Base-by-base conservation (phyloP, 257 asterid species). In the Jasminum sambac region DNA sequence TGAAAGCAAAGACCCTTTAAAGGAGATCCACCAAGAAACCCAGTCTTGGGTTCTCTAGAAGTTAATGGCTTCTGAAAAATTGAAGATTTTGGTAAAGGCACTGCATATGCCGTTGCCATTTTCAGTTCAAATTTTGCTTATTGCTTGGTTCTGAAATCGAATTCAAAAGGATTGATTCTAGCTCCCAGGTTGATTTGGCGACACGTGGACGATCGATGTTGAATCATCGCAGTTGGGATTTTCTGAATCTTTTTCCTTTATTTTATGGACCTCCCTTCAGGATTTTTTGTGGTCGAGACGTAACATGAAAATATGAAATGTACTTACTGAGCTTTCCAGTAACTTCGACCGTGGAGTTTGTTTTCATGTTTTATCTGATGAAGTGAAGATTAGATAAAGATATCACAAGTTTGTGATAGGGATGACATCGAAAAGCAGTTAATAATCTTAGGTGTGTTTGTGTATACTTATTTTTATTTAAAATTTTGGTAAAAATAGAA, bases 21-120 rank as follows among this genome's bases (percentile, higher is more conserved):
- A 24, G 86, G 83, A 16, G 66, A 79, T 66, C 90, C 89, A 69
- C 61, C 36, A 23, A 80, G 69, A 19, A 82, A 87, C 26, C 67
- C 70, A n/a, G 86, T 73, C 37, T 72, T 74, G 25, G 73, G 72
- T 50, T 86, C 91, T 43, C 79, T 78, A 30, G 71, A 65, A 57
- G 81, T 38, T 39, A 72, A 65, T 42, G 79, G 80, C 41, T 70
- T 71, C 17, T 75, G 75, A 6, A 74, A 39, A 2, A 63, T 17
- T 21, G 84, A 66, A 25, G 84, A 72, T 68, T 85, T 89, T n/a
- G 86, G 82, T 40, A 75, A 66, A 52, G 87, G 76, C 63, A 78
- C 81, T 52, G 82, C 78, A 58, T 87, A 63, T 50, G 86, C 82
- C 64, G 84, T 81, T 48, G 82, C 86, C 89, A 86, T 69, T 71